Conservation (phyloP, 345 rosid species). For the Sonneratia alba region DNA sequence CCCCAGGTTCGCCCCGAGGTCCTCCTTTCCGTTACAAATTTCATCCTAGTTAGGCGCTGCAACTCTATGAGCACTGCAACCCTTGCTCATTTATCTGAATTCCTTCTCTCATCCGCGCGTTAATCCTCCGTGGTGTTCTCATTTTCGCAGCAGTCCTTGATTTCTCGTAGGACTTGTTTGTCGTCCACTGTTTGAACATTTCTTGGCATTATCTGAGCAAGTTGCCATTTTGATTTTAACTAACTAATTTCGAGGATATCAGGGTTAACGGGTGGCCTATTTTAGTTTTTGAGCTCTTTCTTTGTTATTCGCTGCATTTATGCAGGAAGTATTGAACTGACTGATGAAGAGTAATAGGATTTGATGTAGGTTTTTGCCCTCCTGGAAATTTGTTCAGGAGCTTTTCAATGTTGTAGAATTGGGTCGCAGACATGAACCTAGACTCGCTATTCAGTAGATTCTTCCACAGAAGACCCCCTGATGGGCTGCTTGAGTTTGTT, state of each 20-base stretch:
- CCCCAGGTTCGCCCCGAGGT: background rate
- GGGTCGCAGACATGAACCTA: conserved; percentile 29
- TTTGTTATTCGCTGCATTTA: background rate
- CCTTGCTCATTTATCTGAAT: background rate
- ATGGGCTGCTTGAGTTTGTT: conserved; percentile 90
- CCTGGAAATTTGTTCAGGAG: conserved; percentile 11
- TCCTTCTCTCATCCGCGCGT: background rate
- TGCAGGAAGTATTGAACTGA: background rate
- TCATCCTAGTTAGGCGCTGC: background rate
- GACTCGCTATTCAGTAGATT: conserved; percentile 72
- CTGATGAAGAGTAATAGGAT: background rate
- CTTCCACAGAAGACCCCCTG: conserved; percentile 87
- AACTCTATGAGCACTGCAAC: background rate
- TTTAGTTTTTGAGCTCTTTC: background rate
- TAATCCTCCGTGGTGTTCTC: background rate
- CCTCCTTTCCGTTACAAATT: background rate
- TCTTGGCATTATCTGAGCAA: conserved; percentile 1
- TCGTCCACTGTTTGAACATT: background rate
- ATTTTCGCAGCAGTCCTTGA: background rate
- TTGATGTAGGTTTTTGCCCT: background rate
- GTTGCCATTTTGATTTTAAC: background rate
- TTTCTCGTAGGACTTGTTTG: background rate
- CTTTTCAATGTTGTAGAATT: conserved; percentile 9
- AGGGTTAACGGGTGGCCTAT: background rate
- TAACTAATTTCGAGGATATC: background rate